Conservation (phyloP, 768 basidiomycete genomes). For the Nidula microcarpa region DNA sequence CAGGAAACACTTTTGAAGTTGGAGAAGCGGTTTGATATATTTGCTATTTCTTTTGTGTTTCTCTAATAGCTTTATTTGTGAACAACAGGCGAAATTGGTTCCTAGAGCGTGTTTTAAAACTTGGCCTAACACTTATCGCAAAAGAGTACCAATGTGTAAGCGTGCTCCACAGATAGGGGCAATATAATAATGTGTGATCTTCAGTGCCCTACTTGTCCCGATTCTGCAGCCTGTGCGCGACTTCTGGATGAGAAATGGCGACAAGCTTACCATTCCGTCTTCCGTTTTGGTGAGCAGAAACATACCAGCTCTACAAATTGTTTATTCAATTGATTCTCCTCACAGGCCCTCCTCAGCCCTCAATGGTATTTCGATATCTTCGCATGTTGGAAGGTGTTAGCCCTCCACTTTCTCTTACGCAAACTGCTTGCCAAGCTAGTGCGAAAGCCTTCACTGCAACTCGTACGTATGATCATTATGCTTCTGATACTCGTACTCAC, state of each 20-base stretch:
- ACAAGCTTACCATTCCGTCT: constrained; percentile 82
- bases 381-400: constrained; percentile 88
- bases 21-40: constrained; percentile 62
- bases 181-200: not conserved
- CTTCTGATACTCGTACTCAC: constrained; percentile 3
- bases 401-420: constrained; percentile 81
- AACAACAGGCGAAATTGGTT: constrained; percentile 85
- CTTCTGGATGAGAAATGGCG: constrained; percentile 92
- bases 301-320: too few species aligned
- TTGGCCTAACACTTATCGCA: constrained; percentile 81
- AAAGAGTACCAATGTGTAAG: constrained; percentile 94
- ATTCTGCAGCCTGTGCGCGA: constrained; percentile 73
- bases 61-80: not conserved
- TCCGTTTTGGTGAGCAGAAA: constrained; percentile 73
- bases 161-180: constrained; percentile 3
- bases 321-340: constrained; percentile 2
- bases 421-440: constrained; percentile 83
- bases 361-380: constrained; percentile 90
- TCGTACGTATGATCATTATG: constrained; percentile 39
- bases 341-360: constrained; percentile 80
- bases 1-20: constrained; percentile 84
- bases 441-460: constrained; percentile 89
- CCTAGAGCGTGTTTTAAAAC: constrained; percentile 88
- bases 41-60: not conserved
- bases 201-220: constrained; percentile 83